Evolutionary conservation across 352 stramenopile species (phyloP), one percentile per base, ranked within the genome.

Genomic region (Globisporangium cylindrosporum): DNA sequence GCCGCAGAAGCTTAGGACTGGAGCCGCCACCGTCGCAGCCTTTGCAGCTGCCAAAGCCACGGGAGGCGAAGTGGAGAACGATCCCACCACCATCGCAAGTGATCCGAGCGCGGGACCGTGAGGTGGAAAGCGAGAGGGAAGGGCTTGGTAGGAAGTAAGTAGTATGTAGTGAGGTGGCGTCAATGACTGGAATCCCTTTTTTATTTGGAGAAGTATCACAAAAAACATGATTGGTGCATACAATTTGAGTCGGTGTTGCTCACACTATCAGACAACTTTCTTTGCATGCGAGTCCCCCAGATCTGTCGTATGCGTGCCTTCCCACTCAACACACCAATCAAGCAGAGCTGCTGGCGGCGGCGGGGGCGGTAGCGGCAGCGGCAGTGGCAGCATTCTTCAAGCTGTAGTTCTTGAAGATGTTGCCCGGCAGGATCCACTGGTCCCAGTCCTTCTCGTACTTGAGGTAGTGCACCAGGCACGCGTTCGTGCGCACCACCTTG

Each of bases 391-490:
- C 38, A 25, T 62, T 38, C 22, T 71, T 71, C 24, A 71, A 41
- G 51, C 66, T 71, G 48, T 90, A 91, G 73, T 93, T 93, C 63
- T 81, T 84, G 70, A 92, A 93, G 46, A 93, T 93, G 66, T 92
- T 84, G 48, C 82, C 81, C 1, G 85, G 85, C 20, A 93, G 69
- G 48, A 93, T 72, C 85, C 85, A 93, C 65, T 93, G 85, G 75
- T 93, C 82, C 85, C 85, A 93, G 73, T 93, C 83, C 62, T 90
- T 91, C 64, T 93, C 82, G 61, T 86, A 92, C 77, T 93, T 92
- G 67, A 92, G 74, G 65, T 92, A 93, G 73, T 93, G 85, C 77
- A 93, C 85, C 49, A 85, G 78, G 67, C 83, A 91, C 6, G 85
- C 83, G 63, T 92, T 91, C 1, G 85, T 86, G 64, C 79, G 82